These are phyloP conservation scores for Fusarium virguliforme DNA, from an alignment of 2,329 filamentous ascomycete species.

Conservation along the genomic window DNA sequence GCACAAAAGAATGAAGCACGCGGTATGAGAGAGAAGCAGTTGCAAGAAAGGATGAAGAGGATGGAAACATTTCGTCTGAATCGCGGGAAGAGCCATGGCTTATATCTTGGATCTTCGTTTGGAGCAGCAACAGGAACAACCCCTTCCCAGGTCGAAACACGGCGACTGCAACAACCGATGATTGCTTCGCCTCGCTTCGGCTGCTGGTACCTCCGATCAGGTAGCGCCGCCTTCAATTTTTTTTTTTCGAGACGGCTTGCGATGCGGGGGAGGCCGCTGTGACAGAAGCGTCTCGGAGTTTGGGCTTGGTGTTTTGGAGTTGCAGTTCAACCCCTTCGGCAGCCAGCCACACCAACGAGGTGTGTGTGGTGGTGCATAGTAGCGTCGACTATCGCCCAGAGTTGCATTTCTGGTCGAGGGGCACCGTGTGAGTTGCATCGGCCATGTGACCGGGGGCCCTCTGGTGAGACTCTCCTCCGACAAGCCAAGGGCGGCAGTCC, in stretches of 20 bases:
- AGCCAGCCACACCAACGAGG: constrained; percentile 17
- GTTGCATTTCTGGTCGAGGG: constrained; percentile 24
- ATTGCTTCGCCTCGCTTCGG: constrained; percentile 37
- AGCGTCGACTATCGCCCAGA: constrained; percentile 26
- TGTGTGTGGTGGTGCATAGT: constrained; percentile 10
- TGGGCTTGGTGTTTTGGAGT: constrained; percentile 50
- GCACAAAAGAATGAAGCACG: constrained; percentile 44
- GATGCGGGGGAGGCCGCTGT: constrained; percentile 50
- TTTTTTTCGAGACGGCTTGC: constrained; percentile 35
- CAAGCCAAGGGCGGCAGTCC: constrained; percentile 43
- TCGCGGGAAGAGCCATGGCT: constrained; percentile 26
- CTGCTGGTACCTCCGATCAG: constrained; percentile 38
- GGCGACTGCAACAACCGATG: constrained; percentile 38
- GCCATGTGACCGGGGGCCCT: constrained; percentile 5
- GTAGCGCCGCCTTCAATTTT: constrained; percentile 25
- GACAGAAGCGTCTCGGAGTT: constrained; percentile 57
- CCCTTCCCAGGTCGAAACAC: constrained; percentile 48
- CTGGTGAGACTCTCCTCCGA: constrained; percentile 43
- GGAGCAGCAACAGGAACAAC: neutral
- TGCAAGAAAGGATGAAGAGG: constrained; percentile 36
- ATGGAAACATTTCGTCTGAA: constrained; percentile 16
- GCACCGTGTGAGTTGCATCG: constrained; percentile 31
- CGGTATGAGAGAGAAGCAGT: constrained; percentile 19
- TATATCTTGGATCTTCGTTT: constrained; percentile 37
- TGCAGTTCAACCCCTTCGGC: constrained; percentile 20